Evolutionary conservation across 2,329 filamentous ascomycete genomes (phyloP).

Genomic region (Aspergillus sp.): DNA sequence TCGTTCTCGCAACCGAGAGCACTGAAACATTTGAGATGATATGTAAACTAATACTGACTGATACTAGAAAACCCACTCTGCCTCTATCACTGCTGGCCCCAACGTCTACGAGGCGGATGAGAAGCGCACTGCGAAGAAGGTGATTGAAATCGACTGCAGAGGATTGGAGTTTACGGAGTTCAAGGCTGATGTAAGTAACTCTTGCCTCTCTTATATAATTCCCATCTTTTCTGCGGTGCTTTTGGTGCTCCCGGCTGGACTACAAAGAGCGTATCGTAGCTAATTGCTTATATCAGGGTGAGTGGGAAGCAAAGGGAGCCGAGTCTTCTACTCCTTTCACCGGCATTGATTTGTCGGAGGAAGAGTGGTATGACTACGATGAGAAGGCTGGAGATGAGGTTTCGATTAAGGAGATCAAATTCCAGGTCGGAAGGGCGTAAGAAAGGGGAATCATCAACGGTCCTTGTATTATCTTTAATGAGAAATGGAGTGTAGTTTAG

Average conservation of each 20-base stretch:
- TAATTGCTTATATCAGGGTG: slow-evolving; percentile 60
- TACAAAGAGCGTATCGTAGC: neutral
- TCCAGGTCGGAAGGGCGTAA: slow-evolving; percentile 77
- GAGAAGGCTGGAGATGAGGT: slow-evolving; percentile 92
- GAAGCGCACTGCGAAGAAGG: slow-evolving; percentile 68
- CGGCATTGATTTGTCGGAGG: slow-evolving; percentile 78
- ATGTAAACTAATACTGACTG: neutral
- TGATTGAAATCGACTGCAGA: slow-evolving; percentile 90
- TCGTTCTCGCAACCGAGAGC: neutral
- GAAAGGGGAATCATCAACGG: no score
- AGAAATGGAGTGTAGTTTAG: neutral
- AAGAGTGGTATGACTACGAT: slow-evolving; percentile 98
- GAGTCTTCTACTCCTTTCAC: slow-evolving; percentile 83
- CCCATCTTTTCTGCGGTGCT: neutral
- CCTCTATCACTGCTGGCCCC: slow-evolving; percentile 75
- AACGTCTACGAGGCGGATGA: slow-evolving; percentile 60
- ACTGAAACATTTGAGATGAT: neutral
- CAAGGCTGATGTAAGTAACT: slow-evolving; percentile 71
- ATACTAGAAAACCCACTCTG: slow-evolving; percentile 57
- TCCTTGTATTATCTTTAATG: neutral
- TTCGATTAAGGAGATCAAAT: slow-evolving; percentile 84
- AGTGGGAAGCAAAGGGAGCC: slow-evolving; percentile 80
- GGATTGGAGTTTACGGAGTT: slow-evolving; percentile 92
- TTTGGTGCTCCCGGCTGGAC: neutral
- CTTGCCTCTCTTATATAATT: neutral